Conservation (phyloP, 2,329 filamentous ascomycete species). For the Chaetomium globosum region DNA sequence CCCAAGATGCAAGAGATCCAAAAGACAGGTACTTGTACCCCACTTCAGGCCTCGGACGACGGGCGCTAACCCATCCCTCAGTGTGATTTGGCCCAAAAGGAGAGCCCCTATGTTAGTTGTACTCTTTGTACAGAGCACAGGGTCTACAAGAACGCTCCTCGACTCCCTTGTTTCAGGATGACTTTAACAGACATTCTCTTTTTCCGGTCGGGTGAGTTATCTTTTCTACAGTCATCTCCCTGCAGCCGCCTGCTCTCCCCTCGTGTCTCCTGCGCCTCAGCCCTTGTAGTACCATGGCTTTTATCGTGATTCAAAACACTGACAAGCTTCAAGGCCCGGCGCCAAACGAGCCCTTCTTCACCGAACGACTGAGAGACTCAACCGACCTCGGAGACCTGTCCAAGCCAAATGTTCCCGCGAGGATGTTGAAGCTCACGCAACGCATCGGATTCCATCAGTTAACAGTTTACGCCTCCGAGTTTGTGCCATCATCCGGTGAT, state of each 20-base stretch:
- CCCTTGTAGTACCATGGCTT: background rate
- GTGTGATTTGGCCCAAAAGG: slow-evolving; percentile 32
- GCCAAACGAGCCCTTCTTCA: slow-evolving; percentile 35
- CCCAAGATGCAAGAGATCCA: slow-evolving; percentile 31
- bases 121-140: slow-evolving; percentile 27
- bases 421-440: slow-evolving; percentile 32
- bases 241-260: background rate
- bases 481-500: slow-evolving; percentile 30
- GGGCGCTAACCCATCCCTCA: slow-evolving; percentile 16
- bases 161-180: slow-evolving; percentile 33
- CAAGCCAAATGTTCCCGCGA: slow-evolving; percentile 26
- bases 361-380: slow-evolving; percentile 18
- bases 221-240: background rate
- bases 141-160: slow-evolving; percentile 31
- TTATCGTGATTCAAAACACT: background rate
- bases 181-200: slow-evolving; percentile 31
- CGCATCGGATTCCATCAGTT: slow-evolving; percentile 30
- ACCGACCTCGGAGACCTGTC: slow-evolving; percentile 30
- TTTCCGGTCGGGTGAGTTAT: slow-evolving; percentile 30
- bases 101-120: slow-evolving; percentile 30
- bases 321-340: slow-evolving; percentile 29
- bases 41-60: no score
- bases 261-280: background rate
- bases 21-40: slow-evolving; percentile 30
- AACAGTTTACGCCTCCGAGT: slow-evolving; percentile 35